Evolutionary conservation across 75 land plant species (phyloP), one percentile per base, ranked within the genome.

Genomic region (Pseudotsuga menziesii): DNA sequence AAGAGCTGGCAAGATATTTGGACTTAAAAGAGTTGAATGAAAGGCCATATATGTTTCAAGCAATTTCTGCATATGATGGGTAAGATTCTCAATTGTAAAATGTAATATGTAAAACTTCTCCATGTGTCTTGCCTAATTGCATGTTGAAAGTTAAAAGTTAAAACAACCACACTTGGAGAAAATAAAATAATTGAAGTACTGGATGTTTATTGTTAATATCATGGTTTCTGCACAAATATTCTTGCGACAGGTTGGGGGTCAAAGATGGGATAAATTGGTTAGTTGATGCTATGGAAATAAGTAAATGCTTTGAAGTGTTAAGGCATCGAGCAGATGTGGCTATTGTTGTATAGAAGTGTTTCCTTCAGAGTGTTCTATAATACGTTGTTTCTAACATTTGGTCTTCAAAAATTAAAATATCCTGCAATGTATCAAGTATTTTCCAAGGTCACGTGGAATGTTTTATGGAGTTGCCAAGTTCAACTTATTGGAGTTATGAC

Each of bases 21-120:
- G 91, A 95, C 77, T 84, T 95, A 11, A 95, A 95, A 77, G 91
- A 93, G 75, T 70, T 94, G 76, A 88, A 91, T 81, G 92, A 91
- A 78, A 81, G 92, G 64, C 86, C 78, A 7, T 84, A 88, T 77
- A 82, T 90, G 84, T 86, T 91, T 75, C 83, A 91, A 76, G 92
- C 92, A 56, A 86, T 95, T 62, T 93, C 97, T 19, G 98, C 92
- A 25, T 87, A 80, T 83, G 92, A 95, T 81, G 98, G 97, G 97
- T 94, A 79, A 78, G 92, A 80, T 29, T 19, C 25, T 20, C 12
- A 48, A 48, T 9, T 48, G 54, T 15, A 16, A 63, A 69, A 69
- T 69, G 25, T 15, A 16, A 63, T n/a, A 69, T 69, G 25, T 41
- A 39, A 12, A 69, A 69, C 9, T 66, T 36, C 72, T 35, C 13